Evolutionary conservation across 352 stramenopile genomes (phyloP).

Genomic region (Pythium oligandrum): DNA sequence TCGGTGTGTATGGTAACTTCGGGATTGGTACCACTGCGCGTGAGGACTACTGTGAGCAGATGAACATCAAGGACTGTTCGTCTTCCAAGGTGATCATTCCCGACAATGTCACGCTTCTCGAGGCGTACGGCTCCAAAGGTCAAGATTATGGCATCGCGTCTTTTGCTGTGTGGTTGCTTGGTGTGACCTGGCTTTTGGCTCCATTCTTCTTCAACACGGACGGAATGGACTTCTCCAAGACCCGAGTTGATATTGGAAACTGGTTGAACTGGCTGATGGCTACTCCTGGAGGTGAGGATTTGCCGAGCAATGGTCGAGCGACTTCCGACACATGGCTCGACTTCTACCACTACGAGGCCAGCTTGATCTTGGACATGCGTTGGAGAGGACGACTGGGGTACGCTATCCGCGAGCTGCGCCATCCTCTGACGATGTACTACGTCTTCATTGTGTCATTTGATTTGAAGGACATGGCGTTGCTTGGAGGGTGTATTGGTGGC

Average conservation of each 20-base stretch:
- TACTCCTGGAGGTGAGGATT: conserved; percentile 35
- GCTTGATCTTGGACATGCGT: conserved; percentile 53
- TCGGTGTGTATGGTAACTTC: conserved; percentile 77
- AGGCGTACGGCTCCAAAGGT: conserved; percentile 79
- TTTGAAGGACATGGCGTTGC: conserved; percentile 51
- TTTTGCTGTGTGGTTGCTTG: conserved; percentile 85
- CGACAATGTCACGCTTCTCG: conserved; percentile 63
- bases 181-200: conserved; percentile 69
- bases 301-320: conserved; percentile 32
- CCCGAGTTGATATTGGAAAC: conserved; percentile 73
- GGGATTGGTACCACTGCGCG: conserved; percentile 50
- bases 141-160: conserved; percentile 85
- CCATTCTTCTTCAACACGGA: conserved; percentile 89
- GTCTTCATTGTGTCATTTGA: conserved; percentile 73
- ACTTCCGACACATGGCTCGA: conserved; percentile 65
- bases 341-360: conserved; percentile 78
- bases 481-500: conserved; percentile 55
- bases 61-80: conserved; percentile 42
- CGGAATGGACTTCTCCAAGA: conserved; percentile 84
- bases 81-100: conserved; percentile 44
- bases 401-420: conserved; percentile 65
- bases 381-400: conserved; percentile 67
- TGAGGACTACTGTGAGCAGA: conserved; percentile 53
- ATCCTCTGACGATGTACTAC: conserved; percentile 83
- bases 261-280: conserved; percentile 83